phyloP scores from a whole-genome alignment of 495 filamentous ascomycete genomes.

The Daldinia grandis region DNA sequence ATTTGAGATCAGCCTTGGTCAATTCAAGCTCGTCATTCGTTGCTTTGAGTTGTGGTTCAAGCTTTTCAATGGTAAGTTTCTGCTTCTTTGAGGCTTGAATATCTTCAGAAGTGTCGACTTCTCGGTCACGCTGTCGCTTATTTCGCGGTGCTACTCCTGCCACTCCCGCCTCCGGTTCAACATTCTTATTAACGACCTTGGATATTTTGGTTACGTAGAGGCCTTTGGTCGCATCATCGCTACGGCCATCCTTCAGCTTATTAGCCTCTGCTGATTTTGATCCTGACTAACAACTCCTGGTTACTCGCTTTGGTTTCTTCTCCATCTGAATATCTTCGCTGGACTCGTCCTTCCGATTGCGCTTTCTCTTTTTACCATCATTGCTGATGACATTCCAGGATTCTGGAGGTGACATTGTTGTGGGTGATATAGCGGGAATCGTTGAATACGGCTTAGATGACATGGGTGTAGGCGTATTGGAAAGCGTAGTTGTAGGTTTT shows the following conservation, averaged over 20 bases:
- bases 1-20: neutral
- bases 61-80: neutral
- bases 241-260: neutral
- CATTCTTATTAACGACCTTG: neutral
- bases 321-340: neutral
- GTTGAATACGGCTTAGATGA: neutral
- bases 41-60: neutral
- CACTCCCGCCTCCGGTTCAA: neutral
- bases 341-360: neutral
- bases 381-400: neutral
- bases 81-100: neutral
- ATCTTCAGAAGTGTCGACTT: neutral
- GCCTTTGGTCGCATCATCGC: neutral
- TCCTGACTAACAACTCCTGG: neutral
- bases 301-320: neutral
- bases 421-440: neutral
- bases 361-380: neutral
- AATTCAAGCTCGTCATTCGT: neutral
- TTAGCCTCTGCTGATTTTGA: neutral
- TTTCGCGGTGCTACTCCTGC: neutral
- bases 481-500: neutral
- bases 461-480: neutral
- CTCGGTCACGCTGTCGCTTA: constrained; percentile 1
- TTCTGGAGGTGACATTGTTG: neutral
- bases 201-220: neutral